Conservation (phyloP, 768 basidiomycete genomes). For the Leucocoprinus sp. region DNA sequence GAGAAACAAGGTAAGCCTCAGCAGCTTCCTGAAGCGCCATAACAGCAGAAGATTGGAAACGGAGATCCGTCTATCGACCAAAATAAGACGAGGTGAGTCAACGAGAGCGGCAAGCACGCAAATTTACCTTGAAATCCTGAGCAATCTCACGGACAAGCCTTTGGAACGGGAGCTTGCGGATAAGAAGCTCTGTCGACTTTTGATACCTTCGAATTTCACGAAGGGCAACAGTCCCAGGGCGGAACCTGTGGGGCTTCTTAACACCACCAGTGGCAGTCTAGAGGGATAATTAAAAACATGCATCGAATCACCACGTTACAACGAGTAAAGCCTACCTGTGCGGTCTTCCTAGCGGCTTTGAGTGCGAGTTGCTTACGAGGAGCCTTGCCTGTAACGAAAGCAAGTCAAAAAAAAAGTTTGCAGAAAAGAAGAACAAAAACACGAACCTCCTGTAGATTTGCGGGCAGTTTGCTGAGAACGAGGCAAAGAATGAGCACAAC, state of each 20-base stretch:
- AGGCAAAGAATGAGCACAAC: constrained; percentile 26
- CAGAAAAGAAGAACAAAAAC: constrained; percentile 18
- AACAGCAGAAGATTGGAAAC: constrained; percentile 94
- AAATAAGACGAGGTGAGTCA: constrained; percentile 10
- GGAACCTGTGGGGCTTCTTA: constrained; percentile 99
- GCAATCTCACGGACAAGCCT: constrained; percentile 94
- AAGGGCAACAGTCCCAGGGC: constrained; percentile 96
- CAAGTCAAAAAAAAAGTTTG: constrained; percentile 15
- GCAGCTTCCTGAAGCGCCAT: constrained; percentile 92
- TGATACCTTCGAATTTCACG: constrained; percentile 98
- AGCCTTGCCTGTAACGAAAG: constrained; percentile 54
- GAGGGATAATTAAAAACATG: constrained; percentile 3
- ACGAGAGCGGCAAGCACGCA: neutral
- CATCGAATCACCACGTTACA: constrained; percentile 15
- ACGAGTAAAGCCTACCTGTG: constrained; percentile 40
- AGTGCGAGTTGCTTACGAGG: constrained; percentile 93
- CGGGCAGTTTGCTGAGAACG: constrained; percentile 87
- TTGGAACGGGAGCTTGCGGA: constrained; percentile 99
- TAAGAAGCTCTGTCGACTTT: constrained; percentile 97
- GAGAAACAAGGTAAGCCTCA: constrained; percentile 81
- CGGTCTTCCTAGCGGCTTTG: constrained; percentile 91
- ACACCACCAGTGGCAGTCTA: constrained; percentile 89
- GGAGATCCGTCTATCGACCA: constrained; percentile 63
- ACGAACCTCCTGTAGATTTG: constrained; percentile 94
- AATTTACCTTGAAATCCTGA: constrained; percentile 86